Percentiles rank a stretch among this genome's conserved stretches.
Conservation (phyloP, 306 rosid species). For the Parietaria judaica region DNA sequence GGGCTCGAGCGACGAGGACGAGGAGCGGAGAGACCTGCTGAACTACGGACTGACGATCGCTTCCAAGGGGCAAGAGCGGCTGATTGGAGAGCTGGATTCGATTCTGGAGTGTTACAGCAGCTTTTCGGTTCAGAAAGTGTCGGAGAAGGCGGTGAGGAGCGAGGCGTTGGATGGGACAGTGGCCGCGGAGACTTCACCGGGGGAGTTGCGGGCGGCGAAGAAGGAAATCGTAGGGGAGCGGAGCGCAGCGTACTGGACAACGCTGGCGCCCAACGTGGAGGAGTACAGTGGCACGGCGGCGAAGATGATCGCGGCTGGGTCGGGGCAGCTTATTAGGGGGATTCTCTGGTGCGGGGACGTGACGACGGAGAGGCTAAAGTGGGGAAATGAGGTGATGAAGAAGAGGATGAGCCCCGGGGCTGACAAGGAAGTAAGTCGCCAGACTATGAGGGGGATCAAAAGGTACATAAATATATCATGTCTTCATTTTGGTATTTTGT, state of each 20-base stretch:
- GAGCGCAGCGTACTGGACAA: slow-evolving; percentile 86
- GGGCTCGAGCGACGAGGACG: slow-evolving; percentile 36
- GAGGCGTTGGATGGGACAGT: slow-evolving; percentile 52
- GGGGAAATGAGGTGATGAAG: slow-evolving; percentile 80
- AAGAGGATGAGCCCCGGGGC: slow-evolving; percentile 42
- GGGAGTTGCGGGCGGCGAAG: slow-evolving; percentile 50
- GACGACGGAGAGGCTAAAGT: slow-evolving; percentile 69
- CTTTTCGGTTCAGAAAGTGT: slow-evolving; percentile 63
- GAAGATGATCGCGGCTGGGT: slow-evolving; percentile 65
- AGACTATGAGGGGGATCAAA: slow-evolving; percentile 70
- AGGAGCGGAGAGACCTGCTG: slow-evolving; percentile 24
- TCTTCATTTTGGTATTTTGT: background rate
- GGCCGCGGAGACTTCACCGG: slow-evolving; percentile 61
- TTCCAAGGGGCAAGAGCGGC: slow-evolving; percentile 61
- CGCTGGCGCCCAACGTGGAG: slow-evolving; percentile 93
- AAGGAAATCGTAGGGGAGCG: slow-evolving; percentile 62
- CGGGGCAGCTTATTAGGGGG: slow-evolving; percentile 68
- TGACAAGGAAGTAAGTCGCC: slow-evolving; percentile 48
- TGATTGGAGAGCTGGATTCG: slow-evolving; percentile 50
- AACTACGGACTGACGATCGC: slow-evolving; percentile 83
- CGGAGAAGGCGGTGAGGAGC: slow-evolving; percentile 56
- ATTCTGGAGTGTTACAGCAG: slow-evolving; percentile 40
- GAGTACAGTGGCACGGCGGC: slow-evolving; percentile 72
- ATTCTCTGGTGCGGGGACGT: slow-evolving; percentile 98
- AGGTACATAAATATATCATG: slow-evolving; percentile 30